Evolutionary conservation across 352 stramenopile genomes (phyloP), one percentile per base, ranked within the genome.

Genomic region (Phytophthora foliorum): DNA sequence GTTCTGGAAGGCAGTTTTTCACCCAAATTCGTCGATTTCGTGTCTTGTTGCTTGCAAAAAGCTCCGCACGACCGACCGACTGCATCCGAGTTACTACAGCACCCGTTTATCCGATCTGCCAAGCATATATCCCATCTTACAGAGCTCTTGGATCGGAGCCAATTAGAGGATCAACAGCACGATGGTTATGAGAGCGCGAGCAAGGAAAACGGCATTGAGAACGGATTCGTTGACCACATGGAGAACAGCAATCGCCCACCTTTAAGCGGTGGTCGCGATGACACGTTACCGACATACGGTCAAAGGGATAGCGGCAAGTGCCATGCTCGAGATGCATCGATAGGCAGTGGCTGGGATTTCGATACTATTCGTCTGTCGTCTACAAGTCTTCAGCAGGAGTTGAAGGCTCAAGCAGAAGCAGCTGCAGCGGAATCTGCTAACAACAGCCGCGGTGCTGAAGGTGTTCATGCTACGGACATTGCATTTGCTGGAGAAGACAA

Each of bases 41-140:
- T 98, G 13, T 77, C 77, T 1, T 68, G 73, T 32, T 98, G 94
- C 64, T 74, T 99, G 44, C 77, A 89, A 31, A 99, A 98, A 57
- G 67, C 85, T 8, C 90, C 94, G 1, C 82, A 93, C 2, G 81
- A 94, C 21, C 88, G 96, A 46, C 89, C 94, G 16, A 94, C 87
- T 13, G 90, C 92, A 0, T 69, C 69, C 3, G 90, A 98, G 53
- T 71, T 98, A 61, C 80, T 98, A 1, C 41, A 82, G 19, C 92
- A 97, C 48, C 86, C 89, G n/a, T 96, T 96, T 54, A 96, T 97
- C 38, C 74, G 73, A 14, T 75, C 75, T 14, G 77, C 88, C 32
- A 92, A 90, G 54, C 78, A 87, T 53, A 78, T 95, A 29, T 86
- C 87, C 17, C 79, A 90, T 57, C 75, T 96, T 7, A 86, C 75